These are phyloP conservation scores for Poa pratensis DNA, from an alignment of 176 grass and related monocot species.

Conservation along the genomic window DNA sequence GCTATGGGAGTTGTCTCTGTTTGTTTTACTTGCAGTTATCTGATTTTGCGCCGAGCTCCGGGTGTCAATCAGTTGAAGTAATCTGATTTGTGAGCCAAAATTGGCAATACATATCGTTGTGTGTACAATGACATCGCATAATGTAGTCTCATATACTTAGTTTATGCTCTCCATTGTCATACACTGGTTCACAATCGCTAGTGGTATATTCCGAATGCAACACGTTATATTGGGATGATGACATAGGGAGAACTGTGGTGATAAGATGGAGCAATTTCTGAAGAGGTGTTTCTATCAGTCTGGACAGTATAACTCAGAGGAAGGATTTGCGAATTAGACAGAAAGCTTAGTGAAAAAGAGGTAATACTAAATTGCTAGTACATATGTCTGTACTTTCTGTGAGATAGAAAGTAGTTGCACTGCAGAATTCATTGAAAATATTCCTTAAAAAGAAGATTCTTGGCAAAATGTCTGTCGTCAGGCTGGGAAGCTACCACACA, in stretches of 20 bases:
- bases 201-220: conserved; percentile 1
- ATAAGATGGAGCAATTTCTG: conserved; percentile 91
- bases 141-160: not conserved
- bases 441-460: not conserved
- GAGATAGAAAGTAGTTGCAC: not conserved
- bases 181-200: not conserved
- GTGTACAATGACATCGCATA: not conserved
- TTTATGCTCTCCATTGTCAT: not conserved
- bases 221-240: conserved; percentile 7
- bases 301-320: conserved; percentile 80
- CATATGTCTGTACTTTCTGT: not conserved
- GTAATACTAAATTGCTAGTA: conserved; percentile 29
- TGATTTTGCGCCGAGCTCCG: not conserved
- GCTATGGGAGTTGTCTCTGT: not conserved
- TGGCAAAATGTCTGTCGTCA: conserved; percentile 34
- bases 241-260: conserved; percentile 76
- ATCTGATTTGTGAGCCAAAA: not conserved
- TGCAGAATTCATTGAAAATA: conserved; percentile 1
- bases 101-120: not conserved
- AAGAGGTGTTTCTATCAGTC: conserved; percentile 89
- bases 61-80: not conserved
- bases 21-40: not conserved
- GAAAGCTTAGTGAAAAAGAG: conserved; percentile 86
- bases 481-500: conserved; percentile 69
- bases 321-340: conserved; percentile 80